Evolutionary conservation across 2,329 filamentous ascomycete species (phyloP).

Genomic region (Trichoderma sp.): DNA sequence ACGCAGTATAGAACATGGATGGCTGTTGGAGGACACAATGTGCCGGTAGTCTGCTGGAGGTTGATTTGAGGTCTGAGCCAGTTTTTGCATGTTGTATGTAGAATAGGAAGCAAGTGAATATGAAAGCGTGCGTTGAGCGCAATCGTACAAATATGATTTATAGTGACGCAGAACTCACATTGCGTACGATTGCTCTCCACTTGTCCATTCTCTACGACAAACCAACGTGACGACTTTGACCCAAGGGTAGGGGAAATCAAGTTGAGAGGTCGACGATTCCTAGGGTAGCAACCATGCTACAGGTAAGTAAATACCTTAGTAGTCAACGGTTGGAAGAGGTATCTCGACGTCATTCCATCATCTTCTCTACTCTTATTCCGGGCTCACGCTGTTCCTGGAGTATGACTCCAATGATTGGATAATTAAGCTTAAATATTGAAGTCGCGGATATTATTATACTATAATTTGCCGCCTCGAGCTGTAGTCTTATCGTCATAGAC

Average conservation of each 20-base stretch:
- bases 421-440: conserved; percentile 19
- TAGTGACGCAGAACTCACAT: too few species aligned
- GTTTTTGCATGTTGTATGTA: conserved; percentile 14
- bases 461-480: neutral
- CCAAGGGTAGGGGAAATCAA: too few species aligned
- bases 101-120: neutral
- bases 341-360: neutral
- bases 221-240: too few species aligned
- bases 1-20: neutral
- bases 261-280: neutral
- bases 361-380: neutral
- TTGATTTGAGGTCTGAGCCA: conserved; percentile 1
- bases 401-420: neutral
- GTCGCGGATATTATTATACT: conserved; percentile 12
- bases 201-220: too few species aligned
- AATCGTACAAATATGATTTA: neutral
- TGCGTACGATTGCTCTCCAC: too few species aligned
- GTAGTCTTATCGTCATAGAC: neutral
- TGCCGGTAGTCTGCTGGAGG: neutral
- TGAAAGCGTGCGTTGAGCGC: conserved; percentile 19
- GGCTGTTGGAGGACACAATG: neutral
- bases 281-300: neutral
- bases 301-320: neutral
- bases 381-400: neutral
- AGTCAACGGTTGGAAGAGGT: neutral